These are phyloP conservation scores for Collybia sp. DNA, from an alignment of 768 basidiomycete genomes.

Conservation along the genomic window DNA sequence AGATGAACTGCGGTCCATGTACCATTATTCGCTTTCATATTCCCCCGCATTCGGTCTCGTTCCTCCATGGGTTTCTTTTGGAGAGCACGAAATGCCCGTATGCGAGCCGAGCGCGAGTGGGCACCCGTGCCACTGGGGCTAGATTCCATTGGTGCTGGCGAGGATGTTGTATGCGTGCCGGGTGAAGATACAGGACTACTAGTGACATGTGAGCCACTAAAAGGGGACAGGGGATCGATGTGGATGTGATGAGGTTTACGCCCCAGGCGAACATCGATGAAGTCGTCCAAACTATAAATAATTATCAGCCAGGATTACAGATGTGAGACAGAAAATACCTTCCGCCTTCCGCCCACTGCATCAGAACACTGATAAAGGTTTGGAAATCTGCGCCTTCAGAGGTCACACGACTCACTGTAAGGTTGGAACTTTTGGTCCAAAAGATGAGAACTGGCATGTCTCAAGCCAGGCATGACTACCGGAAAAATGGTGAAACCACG, in stretches of 20 bases:
- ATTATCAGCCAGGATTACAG: not conserved
- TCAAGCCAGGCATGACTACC: constrained; percentile 86
- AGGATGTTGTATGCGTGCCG: constrained; percentile 6
- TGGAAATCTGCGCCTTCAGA: not conserved
- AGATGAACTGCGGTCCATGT: constrained; percentile 78
- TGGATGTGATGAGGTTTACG: constrained; percentile 47
- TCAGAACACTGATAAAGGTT: constrained; percentile 58
- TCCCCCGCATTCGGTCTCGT: constrained; percentile 51
- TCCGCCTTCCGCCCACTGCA: constrained; percentile 94
- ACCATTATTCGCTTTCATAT: constrained; percentile 34
- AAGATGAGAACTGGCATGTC: constrained; percentile 76
- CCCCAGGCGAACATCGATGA: constrained; percentile 77
- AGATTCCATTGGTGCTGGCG: not conserved
- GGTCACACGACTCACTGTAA: constrained; percentile 53
- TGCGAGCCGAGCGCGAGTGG: constrained; percentile 64
- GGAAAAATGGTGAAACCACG: constrained; percentile 3
- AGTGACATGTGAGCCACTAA: no score
- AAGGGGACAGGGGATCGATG: constrained; percentile 29
- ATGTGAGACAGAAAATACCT: constrained; percentile 28
- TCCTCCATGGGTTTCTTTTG: constrained; percentile 63
- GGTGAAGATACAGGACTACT: constrained; percentile 6
- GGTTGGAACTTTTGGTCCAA: constrained; percentile 85
- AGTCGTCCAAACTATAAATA: constrained; percentile 64
- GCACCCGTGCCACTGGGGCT: constrained; percentile 19
- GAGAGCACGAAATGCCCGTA: constrained; percentile 69